Evolutionary conservation across 192 early-diverging fungal genomes (phyloP), one percentile per base, ranked within the genome.

Genomic region (Umbelopsis isabellina): DNA sequence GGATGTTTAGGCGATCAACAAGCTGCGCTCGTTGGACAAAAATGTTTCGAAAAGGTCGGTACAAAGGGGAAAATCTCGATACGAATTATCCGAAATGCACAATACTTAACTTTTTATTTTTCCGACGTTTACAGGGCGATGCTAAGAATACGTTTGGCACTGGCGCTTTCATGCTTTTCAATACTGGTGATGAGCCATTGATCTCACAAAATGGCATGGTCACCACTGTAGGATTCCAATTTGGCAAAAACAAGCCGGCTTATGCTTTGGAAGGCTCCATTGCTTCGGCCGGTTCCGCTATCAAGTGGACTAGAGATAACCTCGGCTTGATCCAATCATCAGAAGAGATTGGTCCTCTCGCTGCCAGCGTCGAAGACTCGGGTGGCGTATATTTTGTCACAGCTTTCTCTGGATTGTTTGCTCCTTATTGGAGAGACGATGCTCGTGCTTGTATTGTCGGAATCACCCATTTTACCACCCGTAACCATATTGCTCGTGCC

Each of bases 61-160:
- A 4, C 1, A 20, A 20, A 49, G 48, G 48, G 20, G 48, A 6
- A 49, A 49, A 20, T 49, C n/a, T 4, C 12, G 18, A 35, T 35
- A 16, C 52, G 16, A 15, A 33, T 61, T 61, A 61, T 13, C 23
- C 55, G 27, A 30, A 61, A 35, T 35, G 25, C 30, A 7, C 33
- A 61, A 33, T 30, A 33, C 55, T 61, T 35, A 33, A 5, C 16
- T 16, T 58, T 58, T 18, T n/a, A n/a, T 58, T 23, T 33, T 61
- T 25, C 25, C 25, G 27, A 75, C 84, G 51, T 30, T 30, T 80
- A 86, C 81, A 87, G 2, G 96, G 96, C 10, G 90, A 93, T 75
- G 89, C 90, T 67, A 98, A 98, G 86, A 96, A 95, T 82, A 98
- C 96, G 9, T 96, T 94, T 85, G 95, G 96, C 49, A 98, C 96